These are phyloP conservation scores for Acanthamoeba triangularis DNA, from an alignment of 208 protist genomes.

Conservation along the genomic window DNA sequence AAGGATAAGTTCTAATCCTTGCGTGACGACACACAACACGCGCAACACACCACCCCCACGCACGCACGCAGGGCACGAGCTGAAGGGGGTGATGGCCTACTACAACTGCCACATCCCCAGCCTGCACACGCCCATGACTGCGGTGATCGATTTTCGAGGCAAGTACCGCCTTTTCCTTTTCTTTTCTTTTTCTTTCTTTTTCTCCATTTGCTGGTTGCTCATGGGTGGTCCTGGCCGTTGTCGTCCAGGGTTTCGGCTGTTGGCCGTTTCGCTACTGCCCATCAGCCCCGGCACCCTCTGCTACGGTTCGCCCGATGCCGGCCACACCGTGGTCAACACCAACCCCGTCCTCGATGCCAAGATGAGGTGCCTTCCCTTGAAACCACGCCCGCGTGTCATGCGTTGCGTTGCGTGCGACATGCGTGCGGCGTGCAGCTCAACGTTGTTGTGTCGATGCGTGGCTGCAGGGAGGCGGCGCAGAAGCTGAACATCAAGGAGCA, in stretches of 20 bases:
- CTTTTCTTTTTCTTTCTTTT: neutral
- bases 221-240: neutral
- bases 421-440: neutral
- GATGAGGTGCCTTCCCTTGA: neutral
- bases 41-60: too few relatives aligned
- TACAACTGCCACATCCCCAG: constrained; percentile 57
- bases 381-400: neutral
- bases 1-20: neutral
- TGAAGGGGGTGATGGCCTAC: constrained; percentile 56
- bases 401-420: too few relatives aligned
- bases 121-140: constrained; percentile 54
- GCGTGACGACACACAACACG: neutral
- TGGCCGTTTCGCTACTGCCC: constrained; percentile 36
- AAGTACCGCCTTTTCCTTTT: neutral
- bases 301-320: constrained; percentile 28
- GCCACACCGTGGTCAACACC: constrained; percentile 3
- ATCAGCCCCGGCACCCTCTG: neutral
- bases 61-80: neutral
- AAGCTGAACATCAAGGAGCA: constrained; percentile 70
- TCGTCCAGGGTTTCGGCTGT: constrained; percentile 3
- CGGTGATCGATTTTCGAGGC: constrained; percentile 14
- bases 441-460: neutral
- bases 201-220: too few relatives aligned
- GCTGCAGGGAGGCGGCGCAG: neutral
- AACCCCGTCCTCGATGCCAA: constrained; percentile 1